phyloP scores from a whole-genome alignment of 164 flowering plant genomes.

The Chloranthus sessilifolius region DNA sequence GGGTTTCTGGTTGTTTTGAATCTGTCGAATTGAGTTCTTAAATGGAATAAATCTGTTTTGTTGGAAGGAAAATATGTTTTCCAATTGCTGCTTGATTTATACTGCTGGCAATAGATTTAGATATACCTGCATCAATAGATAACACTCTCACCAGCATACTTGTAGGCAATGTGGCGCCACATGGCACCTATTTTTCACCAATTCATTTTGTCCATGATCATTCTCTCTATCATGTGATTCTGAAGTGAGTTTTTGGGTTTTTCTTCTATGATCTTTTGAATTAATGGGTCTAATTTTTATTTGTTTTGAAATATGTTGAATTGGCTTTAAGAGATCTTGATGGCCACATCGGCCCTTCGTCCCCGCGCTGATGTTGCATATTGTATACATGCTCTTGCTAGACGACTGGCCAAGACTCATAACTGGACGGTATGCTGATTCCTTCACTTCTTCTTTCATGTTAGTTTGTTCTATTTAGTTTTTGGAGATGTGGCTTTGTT shows the following conservation, averaged over 20 bases:
- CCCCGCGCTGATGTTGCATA: conserved; percentile 97
- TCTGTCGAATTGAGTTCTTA: too few relatives aligned
- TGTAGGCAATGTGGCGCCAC: too few relatives aligned
- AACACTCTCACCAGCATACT: too few relatives aligned
- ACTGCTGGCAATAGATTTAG: too few relatives aligned
- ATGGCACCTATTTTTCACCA: too few relatives aligned
- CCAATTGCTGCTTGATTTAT: too few relatives aligned
- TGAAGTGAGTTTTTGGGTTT: conserved; percentile 61
- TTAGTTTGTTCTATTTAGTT: conserved; percentile 1
- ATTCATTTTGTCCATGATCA: background rate
- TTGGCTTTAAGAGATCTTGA: conserved; percentile 57
- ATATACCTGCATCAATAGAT: too few relatives aligned
- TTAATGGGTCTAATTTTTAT: background rate
- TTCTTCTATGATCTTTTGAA: conserved; percentile 2
- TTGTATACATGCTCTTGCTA: conserved; percentile 77
- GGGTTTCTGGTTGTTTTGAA: too few relatives aligned
- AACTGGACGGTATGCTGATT: conserved; percentile 80
- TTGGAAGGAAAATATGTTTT: too few relatives aligned
- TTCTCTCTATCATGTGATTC: conserved; percentile 21
- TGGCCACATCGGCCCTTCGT: conserved; percentile 73
- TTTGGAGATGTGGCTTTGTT: too few relatives aligned
- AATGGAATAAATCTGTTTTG: too few relatives aligned
- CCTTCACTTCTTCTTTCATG: background rate
- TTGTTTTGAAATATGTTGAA: too few relatives aligned
- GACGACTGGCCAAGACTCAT: conserved; percentile 81